phyloP scores from a whole-genome alignment of 768 basidiomycete species.

The Gautieria morchelliformis region DNA sequence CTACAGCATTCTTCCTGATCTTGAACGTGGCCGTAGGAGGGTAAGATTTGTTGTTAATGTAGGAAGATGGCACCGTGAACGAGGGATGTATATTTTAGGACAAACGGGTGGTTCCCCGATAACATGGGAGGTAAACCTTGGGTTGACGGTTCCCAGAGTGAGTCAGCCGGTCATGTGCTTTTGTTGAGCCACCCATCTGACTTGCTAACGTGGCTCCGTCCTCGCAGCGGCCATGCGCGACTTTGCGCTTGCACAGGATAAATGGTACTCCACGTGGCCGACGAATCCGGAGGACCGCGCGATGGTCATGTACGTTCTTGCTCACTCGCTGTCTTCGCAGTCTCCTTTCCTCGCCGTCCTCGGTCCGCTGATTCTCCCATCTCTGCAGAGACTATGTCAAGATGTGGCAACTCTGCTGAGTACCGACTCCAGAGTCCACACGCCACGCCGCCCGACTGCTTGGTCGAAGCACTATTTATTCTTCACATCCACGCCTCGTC shows the following conservation, averaged over 20 bases:
- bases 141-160: slow-evolving; percentile 13
- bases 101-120: slow-evolving; percentile 34
- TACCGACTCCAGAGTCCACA: background rate
- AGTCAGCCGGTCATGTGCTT: background rate
- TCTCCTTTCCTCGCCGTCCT: slow-evolving; percentile 7
- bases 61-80: too few relatives aligned
- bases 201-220: background rate
- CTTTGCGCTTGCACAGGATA: slow-evolving; percentile 10
- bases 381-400: slow-evolving; percentile 40
- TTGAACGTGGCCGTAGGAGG: slow-evolving; percentile 28
- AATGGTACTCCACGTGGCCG: slow-evolving; percentile 13
- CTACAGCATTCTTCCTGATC: slow-evolving; percentile 21
- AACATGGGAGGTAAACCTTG: slow-evolving; percentile 24
- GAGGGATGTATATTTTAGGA: slow-evolving; percentile 10
- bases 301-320: slow-evolving; percentile 13
- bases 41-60: background rate
- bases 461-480: too few relatives aligned
- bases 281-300: slow-evolving; percentile 4
- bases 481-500: too few relatives aligned
- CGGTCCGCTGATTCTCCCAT: too few relatives aligned
- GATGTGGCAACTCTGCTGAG: slow-evolving; percentile 47
- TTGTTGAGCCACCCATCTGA: background rate
- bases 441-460: background rate
- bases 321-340: background rate
- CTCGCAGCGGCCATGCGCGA: slow-evolving; percentile 10